Evolutionary conservation across 2,329 filamentous ascomycete genomes (phyloP).

Genomic region (Pseudogymnoascus sp.): DNA sequence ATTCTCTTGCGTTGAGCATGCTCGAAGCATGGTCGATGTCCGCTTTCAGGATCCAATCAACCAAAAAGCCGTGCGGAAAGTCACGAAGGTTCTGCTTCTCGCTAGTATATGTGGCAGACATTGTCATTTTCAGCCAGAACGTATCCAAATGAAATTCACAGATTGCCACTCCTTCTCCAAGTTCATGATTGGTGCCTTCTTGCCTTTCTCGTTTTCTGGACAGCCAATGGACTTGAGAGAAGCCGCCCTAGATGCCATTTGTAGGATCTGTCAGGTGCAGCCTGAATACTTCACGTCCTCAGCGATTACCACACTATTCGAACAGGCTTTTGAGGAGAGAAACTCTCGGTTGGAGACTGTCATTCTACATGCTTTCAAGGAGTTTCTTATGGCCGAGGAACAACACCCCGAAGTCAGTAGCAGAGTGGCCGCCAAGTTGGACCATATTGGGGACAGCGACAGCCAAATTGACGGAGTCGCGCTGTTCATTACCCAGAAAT

Average conservation of each 20-base stretch:
- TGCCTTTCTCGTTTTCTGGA: constrained; percentile 60
- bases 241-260: constrained; percentile 72
- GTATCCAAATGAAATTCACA: constrained; percentile 57
- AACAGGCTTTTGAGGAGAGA: constrained; percentile 67
- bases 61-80: constrained; percentile 45
- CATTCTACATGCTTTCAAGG: constrained; percentile 68
- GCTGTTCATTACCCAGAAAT: constrained; percentile 74
- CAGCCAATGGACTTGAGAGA: constrained; percentile 61
- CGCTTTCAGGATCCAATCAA: constrained; percentile 29
- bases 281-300: constrained; percentile 74
- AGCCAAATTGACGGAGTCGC: constrained; percentile 76
- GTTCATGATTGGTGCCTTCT: constrained; percentile 68
- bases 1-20: constrained; percentile 56
- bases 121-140: constrained; percentile 65
- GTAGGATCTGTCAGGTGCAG: constrained; percentile 65
- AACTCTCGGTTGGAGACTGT: constrained; percentile 59
- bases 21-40: constrained; percentile 11
- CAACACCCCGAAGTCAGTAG: constrained; percentile 57
- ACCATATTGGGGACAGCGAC: constrained; percentile 58
- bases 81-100: constrained; percentile 59
- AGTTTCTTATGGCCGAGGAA: constrained; percentile 74
- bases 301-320: constrained; percentile 68
- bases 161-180: constrained; percentile 60
- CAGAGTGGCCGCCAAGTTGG: constrained; percentile 22
- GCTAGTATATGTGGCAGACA: constrained; percentile 80